Evolutionary conservation across 805 yeast genomes (phyloP).

Genomic region (Kodamaea nitidulidarum): DNA sequence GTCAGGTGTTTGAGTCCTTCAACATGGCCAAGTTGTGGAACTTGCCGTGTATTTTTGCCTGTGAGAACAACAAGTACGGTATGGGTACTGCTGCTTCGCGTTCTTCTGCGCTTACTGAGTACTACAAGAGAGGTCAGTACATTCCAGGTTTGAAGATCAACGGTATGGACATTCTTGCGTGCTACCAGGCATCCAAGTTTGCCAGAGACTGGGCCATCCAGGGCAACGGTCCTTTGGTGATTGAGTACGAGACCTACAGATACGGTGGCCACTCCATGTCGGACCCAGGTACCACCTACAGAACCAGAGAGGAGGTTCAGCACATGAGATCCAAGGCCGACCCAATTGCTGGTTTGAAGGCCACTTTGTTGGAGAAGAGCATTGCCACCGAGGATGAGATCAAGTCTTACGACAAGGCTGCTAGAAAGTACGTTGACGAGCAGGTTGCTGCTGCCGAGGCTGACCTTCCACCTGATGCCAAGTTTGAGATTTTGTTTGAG

Average conservation of each 20-base stretch:
- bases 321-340: constrained; percentile 98
- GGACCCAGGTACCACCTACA: constrained; percentile 99
- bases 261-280: constrained; percentile 99
- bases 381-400: constrained; percentile 94
- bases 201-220: constrained; percentile 94
- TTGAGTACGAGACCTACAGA: constrained; percentile 98
- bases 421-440: constrained; percentile 91
- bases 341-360: constrained; percentile 95
- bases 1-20: constrained; percentile 96
- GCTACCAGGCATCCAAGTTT: constrained; percentile 92
- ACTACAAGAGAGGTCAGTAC: constrained; percentile 98
- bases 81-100: constrained; percentile 99
- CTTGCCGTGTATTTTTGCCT: constrained; percentile 89
- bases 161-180: constrained; percentile 97
- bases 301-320: constrained; percentile 99
- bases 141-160: constrained; percentile 97
- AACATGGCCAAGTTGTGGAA: constrained; percentile 99
- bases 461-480: constrained; percentile 93
- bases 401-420: constrained; percentile 91
- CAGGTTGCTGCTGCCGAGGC: constrained; percentile 92
- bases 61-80: constrained; percentile 99
- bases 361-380: constrained; percentile 71
- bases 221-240: constrained; percentile 93
- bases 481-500: constrained; percentile 89
- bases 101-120: constrained; percentile 94